A percentile compares a stretch with the other conserved stretches of the same genome.
Conservation (phyloP, 108 stramenopile species). For the Cyclotella baltica region DNA sequence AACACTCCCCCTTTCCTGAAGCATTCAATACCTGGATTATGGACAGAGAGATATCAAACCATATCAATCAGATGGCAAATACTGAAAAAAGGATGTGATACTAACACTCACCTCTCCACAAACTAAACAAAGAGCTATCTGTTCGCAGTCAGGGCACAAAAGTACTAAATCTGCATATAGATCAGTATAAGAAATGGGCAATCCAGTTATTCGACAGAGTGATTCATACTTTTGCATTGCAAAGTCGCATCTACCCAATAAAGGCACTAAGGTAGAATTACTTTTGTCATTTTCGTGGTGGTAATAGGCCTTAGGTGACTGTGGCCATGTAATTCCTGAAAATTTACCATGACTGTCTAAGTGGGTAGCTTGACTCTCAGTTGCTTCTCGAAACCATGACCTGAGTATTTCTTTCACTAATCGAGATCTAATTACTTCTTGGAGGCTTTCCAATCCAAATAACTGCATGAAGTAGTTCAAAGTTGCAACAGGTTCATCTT, state of each 20-base stretch:
- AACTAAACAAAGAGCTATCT: constrained; percentile 84
- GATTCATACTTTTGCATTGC: constrained; percentile 4
- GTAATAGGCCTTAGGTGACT: constrained; percentile 19
- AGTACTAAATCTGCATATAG: constrained; percentile 80
- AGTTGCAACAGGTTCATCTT: neutral
- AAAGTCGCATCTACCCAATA: constrained; percentile 29
- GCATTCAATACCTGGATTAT: constrained; percentile 74
- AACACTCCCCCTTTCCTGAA: constrained; percentile 90
- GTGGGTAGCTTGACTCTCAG: constrained; percentile 16
- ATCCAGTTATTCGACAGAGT: constrained; percentile 56
- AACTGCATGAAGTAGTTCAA: constrained; percentile 40
- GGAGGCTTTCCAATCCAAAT: constrained; percentile 60
- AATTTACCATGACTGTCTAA: constrained; percentile 32
- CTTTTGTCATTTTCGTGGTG: constrained; percentile 14
- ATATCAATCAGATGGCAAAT: neutral
- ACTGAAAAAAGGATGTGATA: neutral
- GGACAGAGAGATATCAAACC: neutral
- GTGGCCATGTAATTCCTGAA: constrained; percentile 71
- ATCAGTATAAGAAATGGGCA: constrained; percentile 90
- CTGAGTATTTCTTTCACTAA: constrained; percentile 50
- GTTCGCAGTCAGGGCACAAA: constrained; percentile 78
- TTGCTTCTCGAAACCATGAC: constrained; percentile 45
- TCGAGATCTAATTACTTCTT: constrained; percentile 57
- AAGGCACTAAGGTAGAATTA: constrained; percentile 25
- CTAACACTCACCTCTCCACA: constrained; percentile 71